phyloP scores from a whole-genome alignment of 495 filamentous ascomycete species.

The Aspergillus cavernicola region DNA sequence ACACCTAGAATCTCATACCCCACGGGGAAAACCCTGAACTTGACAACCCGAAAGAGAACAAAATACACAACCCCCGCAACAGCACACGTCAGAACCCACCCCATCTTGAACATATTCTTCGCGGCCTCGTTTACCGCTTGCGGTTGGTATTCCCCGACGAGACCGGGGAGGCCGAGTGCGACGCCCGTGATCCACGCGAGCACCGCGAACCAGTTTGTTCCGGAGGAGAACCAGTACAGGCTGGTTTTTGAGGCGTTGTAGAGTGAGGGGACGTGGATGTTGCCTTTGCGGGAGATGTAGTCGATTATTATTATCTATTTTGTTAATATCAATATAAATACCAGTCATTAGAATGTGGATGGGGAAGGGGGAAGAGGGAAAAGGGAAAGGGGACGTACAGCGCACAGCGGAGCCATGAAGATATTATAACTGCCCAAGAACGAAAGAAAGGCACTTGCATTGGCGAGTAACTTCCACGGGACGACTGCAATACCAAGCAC shows the following conservation, averaged over 20 bases:
- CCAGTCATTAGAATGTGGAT: too few relatives aligned
- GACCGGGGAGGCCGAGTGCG: constrained; percentile 4
- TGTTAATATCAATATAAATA: too few relatives aligned
- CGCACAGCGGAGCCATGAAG: constrained; percentile 14
- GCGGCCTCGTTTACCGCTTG: background rate
- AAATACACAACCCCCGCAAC: constrained; percentile 3
- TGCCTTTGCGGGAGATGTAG: constrained; percentile 8
- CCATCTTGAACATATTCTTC: constrained; percentile 12
- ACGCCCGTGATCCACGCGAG: constrained; percentile 6
- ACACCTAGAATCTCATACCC: background rate
- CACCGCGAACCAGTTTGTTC: constrained; percentile 3
- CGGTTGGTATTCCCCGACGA: constrained; percentile 8
- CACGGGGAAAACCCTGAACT: background rate
- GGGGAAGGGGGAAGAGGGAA: background rate
- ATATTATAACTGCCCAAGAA: constrained; percentile 14
- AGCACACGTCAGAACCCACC: constrained; percentile 7
- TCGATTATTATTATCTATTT: constrained; percentile 7
- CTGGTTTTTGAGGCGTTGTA: background rate
- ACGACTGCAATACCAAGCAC: constrained; percentile 2
- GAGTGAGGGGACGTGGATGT: constrained; percentile 10
- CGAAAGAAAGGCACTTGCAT: constrained; percentile 1
- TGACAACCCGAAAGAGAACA: background rate
- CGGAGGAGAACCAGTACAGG: constrained; percentile 11
- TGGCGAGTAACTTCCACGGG: constrained; percentile 12
- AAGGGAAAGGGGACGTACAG: background rate